Base-by-base conservation (phyloP, 805 yeast species). In the Cyberlindnera petersonii region DNA sequence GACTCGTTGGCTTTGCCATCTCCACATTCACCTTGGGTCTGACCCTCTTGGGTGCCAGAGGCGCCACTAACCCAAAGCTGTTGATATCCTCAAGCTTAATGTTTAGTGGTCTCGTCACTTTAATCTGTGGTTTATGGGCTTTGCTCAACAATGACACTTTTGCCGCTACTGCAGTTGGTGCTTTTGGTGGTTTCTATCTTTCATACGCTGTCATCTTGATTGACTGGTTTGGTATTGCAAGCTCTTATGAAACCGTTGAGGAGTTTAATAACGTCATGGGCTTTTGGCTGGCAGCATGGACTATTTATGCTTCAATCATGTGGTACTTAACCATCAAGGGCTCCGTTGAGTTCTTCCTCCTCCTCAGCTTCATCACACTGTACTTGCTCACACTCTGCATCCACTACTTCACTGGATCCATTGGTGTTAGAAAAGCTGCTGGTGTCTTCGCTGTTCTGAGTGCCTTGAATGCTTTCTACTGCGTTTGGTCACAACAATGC, bases 171-270 rank as follows among this genome's bases (percentile, higher is more conserved):
- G 74, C 76, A 1, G 65, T 76, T 35, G 59, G 68, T 20, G 67
- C 71, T 53, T 76, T 69, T 58, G 81, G 80, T 18, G 74, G 77
- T 1, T 76, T 75, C 53, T 76, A 78, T 74, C 57, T 71, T 37
- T 61, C 72, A 4, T 75, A 65, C 50, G 73, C 74, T 3, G 68
- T 71, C 38, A 59, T 75, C 6, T 53, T 65, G 39, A 66, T 71
- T 43, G 66, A 66, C 29, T 56, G 66, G 6, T 74, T 74, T 49
- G 72, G 69, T 1, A 64, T 73, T 20, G 42, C 56, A 1, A 58
- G 60, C 1, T 61, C 69, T 1, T 75, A 74, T 43, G 51, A 56
- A 13, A 56, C 65, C 10, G 53, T 58, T 4, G 56, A 58, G 5
- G 72, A 65, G 27, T 65, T 61, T 34, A 51, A 47, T 24, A 68